Evolutionary conservation across 2,329 filamentous ascomycete genomes (phyloP).

Genomic region (Onygena corvina): DNA sequence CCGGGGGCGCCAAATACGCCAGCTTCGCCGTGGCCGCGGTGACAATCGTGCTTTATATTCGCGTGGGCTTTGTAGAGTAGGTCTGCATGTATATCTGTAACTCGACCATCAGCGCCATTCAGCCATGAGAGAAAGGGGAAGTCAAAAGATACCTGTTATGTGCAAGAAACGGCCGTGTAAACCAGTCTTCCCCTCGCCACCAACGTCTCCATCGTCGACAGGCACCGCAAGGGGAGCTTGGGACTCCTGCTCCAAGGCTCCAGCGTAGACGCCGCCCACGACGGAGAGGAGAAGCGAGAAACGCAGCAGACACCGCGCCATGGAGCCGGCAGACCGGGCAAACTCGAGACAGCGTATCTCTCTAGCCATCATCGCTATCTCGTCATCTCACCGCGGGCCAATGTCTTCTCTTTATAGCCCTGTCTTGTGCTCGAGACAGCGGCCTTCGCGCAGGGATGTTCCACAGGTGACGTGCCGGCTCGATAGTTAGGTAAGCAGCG

Average conservation of each 20-base stretch:
- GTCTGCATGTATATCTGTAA: conserved; percentile 54
- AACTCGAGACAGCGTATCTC: background rate
- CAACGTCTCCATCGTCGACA: background rate
- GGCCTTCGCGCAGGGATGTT: background rate
- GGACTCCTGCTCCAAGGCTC: background rate
- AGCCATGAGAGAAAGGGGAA: background rate
- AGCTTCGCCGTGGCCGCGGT: conserved; percentile 62
- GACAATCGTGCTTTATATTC: conserved; percentile 63
- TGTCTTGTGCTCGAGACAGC: background rate
- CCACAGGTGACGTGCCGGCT: background rate
- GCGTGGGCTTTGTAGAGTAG: conserved; percentile 70
- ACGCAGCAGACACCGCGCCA: background rate
- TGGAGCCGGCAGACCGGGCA: background rate
- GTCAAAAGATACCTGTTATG: conserved; percentile 60
- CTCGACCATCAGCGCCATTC: conserved; percentile 9
- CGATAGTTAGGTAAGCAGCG: background rate
- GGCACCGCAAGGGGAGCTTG: conserved; percentile 7
- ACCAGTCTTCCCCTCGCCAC: background rate
- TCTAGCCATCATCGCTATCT: conserved; percentile 3
- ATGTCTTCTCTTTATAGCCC: background rate
- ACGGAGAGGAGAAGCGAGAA: background rate
- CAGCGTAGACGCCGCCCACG: background rate
- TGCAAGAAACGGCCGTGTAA: conserved; percentile 70
- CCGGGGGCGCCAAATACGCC: conserved; percentile 76
- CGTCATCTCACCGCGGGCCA: background rate